Conservation (phyloP, 2,329 filamentous ascomycete genomes). For the Ophiostoma novo-ulmi region DNA sequence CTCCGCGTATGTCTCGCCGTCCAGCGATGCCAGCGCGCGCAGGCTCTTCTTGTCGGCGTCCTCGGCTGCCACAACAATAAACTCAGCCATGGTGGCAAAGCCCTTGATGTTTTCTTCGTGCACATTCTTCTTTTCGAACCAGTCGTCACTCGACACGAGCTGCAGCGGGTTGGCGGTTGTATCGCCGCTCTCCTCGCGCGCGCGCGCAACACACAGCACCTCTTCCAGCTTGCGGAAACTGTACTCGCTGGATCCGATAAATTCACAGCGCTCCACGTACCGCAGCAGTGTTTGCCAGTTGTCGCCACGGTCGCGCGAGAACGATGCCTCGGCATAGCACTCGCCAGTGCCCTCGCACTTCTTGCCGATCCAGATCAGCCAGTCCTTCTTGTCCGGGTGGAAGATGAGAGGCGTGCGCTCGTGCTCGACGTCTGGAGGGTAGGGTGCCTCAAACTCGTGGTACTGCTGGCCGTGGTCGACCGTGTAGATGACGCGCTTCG, state of each 20-base stretch:
- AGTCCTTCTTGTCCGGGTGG: slow-evolving; percentile 79
- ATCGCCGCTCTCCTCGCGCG: slow-evolving; percentile 52
- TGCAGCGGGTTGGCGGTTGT: slow-evolving; percentile 59
- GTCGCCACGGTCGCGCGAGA: slow-evolving; percentile 73
- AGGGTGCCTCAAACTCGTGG: slow-evolving; percentile 66
- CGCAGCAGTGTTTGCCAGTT: slow-evolving; percentile 70
- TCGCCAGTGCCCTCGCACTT: slow-evolving; percentile 55
- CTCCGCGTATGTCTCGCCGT: slow-evolving; percentile 75
- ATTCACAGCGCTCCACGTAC: slow-evolving; percentile 78
- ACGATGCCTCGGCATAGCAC: slow-evolving; percentile 70
- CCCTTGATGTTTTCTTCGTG: slow-evolving; percentile 68
- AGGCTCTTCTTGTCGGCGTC: slow-evolving; percentile 64
- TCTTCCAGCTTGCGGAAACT: slow-evolving; percentile 49
- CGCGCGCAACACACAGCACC: slow-evolving; percentile 58
- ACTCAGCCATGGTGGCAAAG: slow-evolving; percentile 94
- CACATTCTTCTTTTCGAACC: slow-evolving; percentile 60
- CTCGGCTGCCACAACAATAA: slow-evolving; percentile 80
- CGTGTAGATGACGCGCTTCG: slow-evolving; percentile 68
- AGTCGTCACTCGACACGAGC: slow-evolving; percentile 73
- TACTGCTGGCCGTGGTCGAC: slow-evolving; percentile 71
- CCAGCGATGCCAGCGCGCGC: slow-evolving; percentile 74
- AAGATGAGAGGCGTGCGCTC: slow-evolving; percentile 58
- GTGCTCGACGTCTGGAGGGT: slow-evolving; percentile 40
- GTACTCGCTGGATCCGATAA: slow-evolving; percentile 63
- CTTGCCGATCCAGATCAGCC: slow-evolving; percentile 84